Conservation (phyloP, 2,329 filamentous ascomycete genomes). For the Colletotrichum somersetense region DNA sequence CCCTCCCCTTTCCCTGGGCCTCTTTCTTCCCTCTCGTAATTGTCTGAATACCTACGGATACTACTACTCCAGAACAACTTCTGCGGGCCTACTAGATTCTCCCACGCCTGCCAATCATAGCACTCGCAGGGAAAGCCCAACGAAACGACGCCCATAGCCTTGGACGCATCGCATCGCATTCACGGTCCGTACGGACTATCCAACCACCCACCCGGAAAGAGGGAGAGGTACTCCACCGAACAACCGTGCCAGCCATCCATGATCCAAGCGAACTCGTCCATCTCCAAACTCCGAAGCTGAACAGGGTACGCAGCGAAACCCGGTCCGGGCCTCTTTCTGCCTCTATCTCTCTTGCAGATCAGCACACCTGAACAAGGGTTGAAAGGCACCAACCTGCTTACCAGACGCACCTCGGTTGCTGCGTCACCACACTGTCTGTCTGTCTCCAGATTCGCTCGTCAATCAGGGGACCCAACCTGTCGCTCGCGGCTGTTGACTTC, state of each 20-base stretch:
- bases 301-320: constrained; percentile 28
- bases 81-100: too few species aligned
- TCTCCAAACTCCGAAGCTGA: constrained; percentile 15
- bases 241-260: constrained; percentile 12
- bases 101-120: too few species aligned
- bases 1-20: not conserved
- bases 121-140: too few species aligned
- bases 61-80: too few species aligned
- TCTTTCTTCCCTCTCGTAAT: not conserved
- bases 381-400: constrained; percentile 28
- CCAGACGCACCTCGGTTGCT: constrained; percentile 22
- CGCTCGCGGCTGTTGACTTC: not conserved
- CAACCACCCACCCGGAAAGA: not conserved
- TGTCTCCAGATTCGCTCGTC: constrained; percentile 30
- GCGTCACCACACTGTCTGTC: constrained; percentile 24
- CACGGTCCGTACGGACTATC: not conserved
- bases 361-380: constrained; percentile 29
- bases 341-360: constrained; percentile 11
- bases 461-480: constrained; percentile 13
- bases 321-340: constrained; percentile 11
- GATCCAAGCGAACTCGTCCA: not conserved
- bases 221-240: constrained; percentile 17
- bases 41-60: not conserved
- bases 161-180: not conserved
- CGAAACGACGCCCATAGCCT: too few species aligned